Base-by-base conservation (phyloP, 1,139 yeast genomes). In the Nadsonia starkeyi-henricii region DNA sequence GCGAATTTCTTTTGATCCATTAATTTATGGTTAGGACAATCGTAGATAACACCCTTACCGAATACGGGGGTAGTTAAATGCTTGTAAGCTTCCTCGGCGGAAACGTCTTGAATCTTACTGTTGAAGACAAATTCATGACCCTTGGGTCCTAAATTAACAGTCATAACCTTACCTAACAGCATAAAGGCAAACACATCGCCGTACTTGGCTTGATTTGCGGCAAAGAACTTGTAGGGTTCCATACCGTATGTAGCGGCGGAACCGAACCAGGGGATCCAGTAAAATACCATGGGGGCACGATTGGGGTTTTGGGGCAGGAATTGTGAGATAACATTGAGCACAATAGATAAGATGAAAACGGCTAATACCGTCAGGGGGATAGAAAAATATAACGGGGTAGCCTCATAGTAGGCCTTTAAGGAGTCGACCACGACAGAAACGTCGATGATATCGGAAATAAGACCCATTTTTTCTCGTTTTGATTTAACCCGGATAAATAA, bases 1-100 rank as follows among this genome's bases (percentile, higher is more conserved):
- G 93, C 95, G 62, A 91, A 91, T 72, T 88, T 91, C 78, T 93
- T 91, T 68, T 91, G 98, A 66, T 91, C 98, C 98, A 91, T 93
- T 59, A 91, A 76, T 57, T 88, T 79, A 60, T 79, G 70, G 70
- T 93, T 93, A 53, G 98, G 88, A 68, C 97, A 91, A 68, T 91
- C 98, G 64, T 91, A 91, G 51, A 91, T 83, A 49, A 91, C 98
- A 56, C 97, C 98, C 63, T 88, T 79, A 58, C 98, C 98, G 60
- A 91, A 91, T 26, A 88, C 96, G 18, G 98, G 98, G 13, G 97
- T 91, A 33, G 98, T 91, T 67, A 91, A 75, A 64, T 89, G 96
- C 54, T 81, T 75, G 70, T 91, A 91, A 39, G 97, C 97, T 47
- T 83, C 97, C 66, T 91, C 97, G 48, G 98, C 98, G 52, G 89